phyloP scores from a whole-genome alignment of 768 basidiomycete genomes.

The Chalciporus pseudorubinellus region DNA sequence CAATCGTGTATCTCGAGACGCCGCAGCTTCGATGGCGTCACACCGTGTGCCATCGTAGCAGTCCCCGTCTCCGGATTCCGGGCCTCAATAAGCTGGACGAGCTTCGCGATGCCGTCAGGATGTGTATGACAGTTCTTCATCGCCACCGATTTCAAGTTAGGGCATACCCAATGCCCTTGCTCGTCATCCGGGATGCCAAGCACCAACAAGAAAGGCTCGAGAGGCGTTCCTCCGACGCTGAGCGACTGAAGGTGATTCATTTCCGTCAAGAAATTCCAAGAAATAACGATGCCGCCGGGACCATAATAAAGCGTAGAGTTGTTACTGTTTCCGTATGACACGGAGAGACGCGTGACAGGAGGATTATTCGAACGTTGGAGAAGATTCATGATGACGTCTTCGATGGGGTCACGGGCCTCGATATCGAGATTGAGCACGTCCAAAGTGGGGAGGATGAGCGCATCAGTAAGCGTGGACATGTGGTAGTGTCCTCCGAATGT shows the following conservation, averaged over 20 bases:
- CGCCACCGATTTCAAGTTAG: slow-evolving; percentile 55
- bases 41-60: slow-evolving; percentile 39
- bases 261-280: slow-evolving; percentile 66
- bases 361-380: slow-evolving; percentile 60
- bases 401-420: slow-evolving; percentile 71
- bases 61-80: slow-evolving; percentile 56
- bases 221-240: slow-evolving; percentile 59
- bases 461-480: slow-evolving; percentile 59
- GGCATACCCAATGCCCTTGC: slow-evolving; percentile 57
- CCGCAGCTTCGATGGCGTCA: slow-evolving; percentile 52
- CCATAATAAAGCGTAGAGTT: slow-evolving; percentile 54
- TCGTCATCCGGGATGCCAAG: slow-evolving; percentile 64
- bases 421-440: slow-evolving; percentile 64
- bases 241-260: slow-evolving; percentile 57
- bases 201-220: slow-evolving; percentile 60
- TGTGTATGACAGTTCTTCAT: slow-evolving; percentile 66
- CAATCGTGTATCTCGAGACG: slow-evolving; percentile 67
- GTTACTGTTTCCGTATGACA: slow-evolving; percentile 51
- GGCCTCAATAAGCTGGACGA: slow-evolving; percentile 70
- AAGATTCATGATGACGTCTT: slow-evolving; percentile 64
- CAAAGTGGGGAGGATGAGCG: slow-evolving; percentile 56
- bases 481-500: slow-evolving; percentile 66
- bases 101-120: slow-evolving; percentile 60
- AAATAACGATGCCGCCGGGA: slow-evolving; percentile 54
- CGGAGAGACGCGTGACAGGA: slow-evolving; percentile 54